These are phyloP conservation scores for Fusarium sublunatum DNA, from an alignment of 2,329 filamentous ascomycete species.

Conservation along the genomic window DNA sequence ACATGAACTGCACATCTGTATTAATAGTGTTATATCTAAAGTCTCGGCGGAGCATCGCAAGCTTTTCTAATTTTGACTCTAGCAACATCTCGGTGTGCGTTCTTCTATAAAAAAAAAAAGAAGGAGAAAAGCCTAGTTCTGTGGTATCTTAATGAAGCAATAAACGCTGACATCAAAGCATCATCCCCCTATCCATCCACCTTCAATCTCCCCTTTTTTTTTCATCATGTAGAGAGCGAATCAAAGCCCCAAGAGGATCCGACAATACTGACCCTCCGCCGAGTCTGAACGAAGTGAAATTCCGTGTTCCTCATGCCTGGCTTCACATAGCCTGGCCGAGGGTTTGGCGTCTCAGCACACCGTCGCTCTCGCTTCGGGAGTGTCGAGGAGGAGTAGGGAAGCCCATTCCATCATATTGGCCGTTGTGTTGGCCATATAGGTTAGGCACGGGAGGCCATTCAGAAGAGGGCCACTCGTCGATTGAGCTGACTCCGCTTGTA, in stretches of 20 bases:
- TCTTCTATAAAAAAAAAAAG: slow-evolving; percentile 32
- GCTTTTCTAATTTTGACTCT: slow-evolving; percentile 38
- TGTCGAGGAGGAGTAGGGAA: slow-evolving; percentile 28
- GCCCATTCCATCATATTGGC: slow-evolving; percentile 11
- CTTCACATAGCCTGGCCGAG: slow-evolving; percentile 25
- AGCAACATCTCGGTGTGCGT: slow-evolving; percentile 33
- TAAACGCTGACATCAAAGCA: slow-evolving; percentile 43
- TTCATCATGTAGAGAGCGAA: slow-evolving; percentile 25
- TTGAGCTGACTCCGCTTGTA: slow-evolving; percentile 61
- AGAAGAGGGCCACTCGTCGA: slow-evolving; percentile 41
- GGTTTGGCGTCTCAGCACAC: slow-evolving; percentile 22
- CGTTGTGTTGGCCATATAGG: slow-evolving; percentile 27
- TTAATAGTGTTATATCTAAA: slow-evolving; percentile 40
- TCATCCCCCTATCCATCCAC: slow-evolving; percentile 36
- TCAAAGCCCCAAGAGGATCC: slow-evolving; percentile 27
- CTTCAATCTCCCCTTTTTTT: slow-evolving; percentile 12
- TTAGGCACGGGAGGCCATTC: slow-evolving; percentile 15
- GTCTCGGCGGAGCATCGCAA: slow-evolving; percentile 40
- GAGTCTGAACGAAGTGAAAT: slow-evolving; percentile 33
- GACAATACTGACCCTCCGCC: slow-evolving; percentile 30
- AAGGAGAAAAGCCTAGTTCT: slow-evolving; percentile 37
- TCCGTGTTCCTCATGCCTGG: slow-evolving; percentile 4
- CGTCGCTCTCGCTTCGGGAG: slow-evolving; percentile 34
- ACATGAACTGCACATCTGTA: slow-evolving; percentile 29
- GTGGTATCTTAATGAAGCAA: slow-evolving; percentile 41